Conservation (phyloP, 2,329 filamentous ascomycete species). For the Microsporum canis region DNA sequence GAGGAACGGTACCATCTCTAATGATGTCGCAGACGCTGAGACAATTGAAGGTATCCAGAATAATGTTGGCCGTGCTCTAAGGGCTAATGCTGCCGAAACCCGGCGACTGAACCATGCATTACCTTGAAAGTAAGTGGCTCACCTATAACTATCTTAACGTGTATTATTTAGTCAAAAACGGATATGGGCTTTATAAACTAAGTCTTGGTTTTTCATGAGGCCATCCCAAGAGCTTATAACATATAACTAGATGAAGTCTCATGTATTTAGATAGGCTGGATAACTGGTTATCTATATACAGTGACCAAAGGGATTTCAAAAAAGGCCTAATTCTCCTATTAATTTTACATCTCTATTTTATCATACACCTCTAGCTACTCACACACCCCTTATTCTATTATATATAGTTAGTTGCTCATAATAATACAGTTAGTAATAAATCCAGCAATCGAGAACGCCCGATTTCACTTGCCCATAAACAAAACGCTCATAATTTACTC, state of each 20-base stretch:
- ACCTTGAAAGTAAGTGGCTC: background rate
- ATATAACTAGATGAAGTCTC: too few species aligned
- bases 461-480: background rate
- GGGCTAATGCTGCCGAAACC: constrained; percentile 44
- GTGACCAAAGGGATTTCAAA: background rate
- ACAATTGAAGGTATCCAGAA: constrained; percentile 23
- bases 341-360: background rate
- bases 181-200: too few species aligned
- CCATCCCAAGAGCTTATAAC: too few species aligned
- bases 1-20: constrained; percentile 13
- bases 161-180: too few species aligned
- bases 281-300: background rate
- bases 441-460: background rate
- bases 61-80: constrained; percentile 41
- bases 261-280: too few species aligned
- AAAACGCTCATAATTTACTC: background rate
- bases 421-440: background rate
- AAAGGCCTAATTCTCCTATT: background rate
- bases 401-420: background rate
- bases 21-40: background rate
- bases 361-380: background rate
- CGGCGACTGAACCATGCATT: background rate
- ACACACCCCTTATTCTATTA: background rate
- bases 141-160: too few species aligned
- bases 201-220: too few species aligned